Percentiles rank a stretch among this genome's conserved stretches.
Evolutionary conservation across 1,284 basidiomycete genomes (phyloP).

Genomic region (Marasmius sp.): DNA sequence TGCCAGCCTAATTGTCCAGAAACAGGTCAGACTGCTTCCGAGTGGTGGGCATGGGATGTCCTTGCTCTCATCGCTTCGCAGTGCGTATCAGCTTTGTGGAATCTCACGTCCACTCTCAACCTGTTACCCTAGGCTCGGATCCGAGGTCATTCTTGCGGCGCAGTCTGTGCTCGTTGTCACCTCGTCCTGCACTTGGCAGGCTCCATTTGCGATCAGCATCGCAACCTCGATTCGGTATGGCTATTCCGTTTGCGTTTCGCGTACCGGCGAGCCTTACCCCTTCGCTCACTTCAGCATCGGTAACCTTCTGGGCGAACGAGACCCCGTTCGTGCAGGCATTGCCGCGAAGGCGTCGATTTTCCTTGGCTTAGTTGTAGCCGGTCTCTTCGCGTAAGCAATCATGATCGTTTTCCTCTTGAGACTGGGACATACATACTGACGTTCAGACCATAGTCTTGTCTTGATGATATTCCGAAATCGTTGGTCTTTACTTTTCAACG

Average conservation of each 20-base stretch:
- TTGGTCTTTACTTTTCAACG: slow-evolving; percentile 86
- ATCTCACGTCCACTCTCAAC: neutral
- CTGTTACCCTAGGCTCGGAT: slow-evolving; percentile 40
- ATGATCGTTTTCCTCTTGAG: neutral
- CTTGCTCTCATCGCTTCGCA: slow-evolving; percentile 59
- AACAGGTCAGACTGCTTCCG: slow-evolving; percentile 59
- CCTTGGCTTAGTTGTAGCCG: slow-evolving; percentile 57
- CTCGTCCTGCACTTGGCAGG: slow-evolving; percentile 80
- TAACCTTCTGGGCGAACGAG: slow-evolving; percentile 77
- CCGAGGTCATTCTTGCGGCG: slow-evolving; percentile 59
- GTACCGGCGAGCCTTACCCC: neutral
- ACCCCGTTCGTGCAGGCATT: slow-evolving; percentile 66
- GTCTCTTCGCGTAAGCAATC: slow-evolving; percentile 58
- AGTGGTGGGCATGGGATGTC: slow-evolving; percentile 94
- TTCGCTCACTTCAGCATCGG: slow-evolving; percentile 54
- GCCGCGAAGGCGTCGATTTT: slow-evolving; percentile 64
- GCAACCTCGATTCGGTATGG: slow-evolving; percentile 80
- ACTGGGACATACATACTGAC: slow-evolving; percentile 1
- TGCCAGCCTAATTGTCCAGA: neutral
- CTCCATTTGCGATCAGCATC: slow-evolving; percentile 79
- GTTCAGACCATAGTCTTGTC: slow-evolving; percentile 44
- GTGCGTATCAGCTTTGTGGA: slow-evolving; percentile 31
- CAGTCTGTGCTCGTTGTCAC: slow-evolving; percentile 78
- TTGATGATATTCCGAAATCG: slow-evolving; percentile 71
- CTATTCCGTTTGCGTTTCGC: slow-evolving; percentile 12